Conservation (phyloP, 202 grass and related monocot species). For the Schoenoplectus triqueter region DNA sequence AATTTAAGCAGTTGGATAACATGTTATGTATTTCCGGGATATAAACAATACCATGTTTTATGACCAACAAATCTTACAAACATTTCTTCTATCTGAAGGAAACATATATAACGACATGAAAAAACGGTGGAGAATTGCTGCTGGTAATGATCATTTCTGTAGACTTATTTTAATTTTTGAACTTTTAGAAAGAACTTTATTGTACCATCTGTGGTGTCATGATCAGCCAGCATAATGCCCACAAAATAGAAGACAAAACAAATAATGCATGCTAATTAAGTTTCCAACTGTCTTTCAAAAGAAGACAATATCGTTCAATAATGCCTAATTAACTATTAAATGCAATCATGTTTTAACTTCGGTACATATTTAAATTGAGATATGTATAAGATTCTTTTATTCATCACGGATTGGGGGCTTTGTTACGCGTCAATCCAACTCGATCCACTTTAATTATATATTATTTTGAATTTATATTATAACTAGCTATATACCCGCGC, state of each 20-base stretch:
- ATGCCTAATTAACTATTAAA: background rate
- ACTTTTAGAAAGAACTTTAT: background rate
- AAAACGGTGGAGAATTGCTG: constrained; percentile 3
- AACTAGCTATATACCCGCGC: too few species aligned
- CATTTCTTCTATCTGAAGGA: background rate
- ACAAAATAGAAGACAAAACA: background rate
- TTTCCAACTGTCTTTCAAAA: background rate
- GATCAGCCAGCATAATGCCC: background rate
- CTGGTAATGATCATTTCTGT: background rate
- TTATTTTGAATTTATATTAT: too few species aligned
- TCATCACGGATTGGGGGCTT: too few species aligned
- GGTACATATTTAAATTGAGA: too few species aligned
- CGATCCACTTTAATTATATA: too few species aligned
- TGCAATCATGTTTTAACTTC: background rate
- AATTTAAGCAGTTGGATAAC: too few species aligned
- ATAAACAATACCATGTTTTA: too few species aligned
- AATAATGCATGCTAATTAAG: background rate
- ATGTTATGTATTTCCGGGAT: too few species aligned
- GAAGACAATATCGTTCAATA: background rate
- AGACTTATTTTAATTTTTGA: background rate
- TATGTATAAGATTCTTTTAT: too few species aligned
- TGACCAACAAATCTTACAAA: too few species aligned
- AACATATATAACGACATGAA: background rate
- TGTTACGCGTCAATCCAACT: too few species aligned
- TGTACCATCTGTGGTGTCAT: background rate